Evolutionary conservation across 352 stramenopile species (phyloP).

Genomic region (Phytopythium montanum): DNA sequence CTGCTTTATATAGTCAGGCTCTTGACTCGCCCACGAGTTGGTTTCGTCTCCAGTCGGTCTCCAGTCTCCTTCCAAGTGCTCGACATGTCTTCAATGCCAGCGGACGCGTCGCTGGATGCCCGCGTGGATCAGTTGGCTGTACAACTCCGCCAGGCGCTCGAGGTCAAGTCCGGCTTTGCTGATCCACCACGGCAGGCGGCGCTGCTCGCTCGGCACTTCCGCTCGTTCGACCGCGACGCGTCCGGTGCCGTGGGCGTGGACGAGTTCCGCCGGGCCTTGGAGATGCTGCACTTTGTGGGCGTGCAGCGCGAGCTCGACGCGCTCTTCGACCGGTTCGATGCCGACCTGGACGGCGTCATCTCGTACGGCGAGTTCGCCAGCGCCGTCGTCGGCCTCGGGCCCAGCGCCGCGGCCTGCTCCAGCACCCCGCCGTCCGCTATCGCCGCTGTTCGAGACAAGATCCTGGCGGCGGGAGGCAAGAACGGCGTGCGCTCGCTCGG

Average conservation of each 20-base stretch:
- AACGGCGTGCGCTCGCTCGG: conserved; percentile 71
- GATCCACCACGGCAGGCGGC: conserved; percentile 45
- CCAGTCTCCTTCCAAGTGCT: neutral
- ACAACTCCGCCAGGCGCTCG: conserved; percentile 58
- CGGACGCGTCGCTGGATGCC: conserved; percentile 21
- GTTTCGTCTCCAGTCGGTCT: neutral
- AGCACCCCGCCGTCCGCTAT: conserved; percentile 30
- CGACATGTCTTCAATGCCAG: neutral
- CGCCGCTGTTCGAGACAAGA: conserved; percentile 38
- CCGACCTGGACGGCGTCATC: conserved; percentile 72
- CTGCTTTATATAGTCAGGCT: neutral
- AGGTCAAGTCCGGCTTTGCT: conserved; percentile 73
- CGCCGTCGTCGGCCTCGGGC: conserved; percentile 34
- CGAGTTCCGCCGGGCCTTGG: conserved; percentile 85
- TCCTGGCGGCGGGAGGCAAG: conserved; percentile 59
- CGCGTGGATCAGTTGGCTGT: conserved; percentile 48
- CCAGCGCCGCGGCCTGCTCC: neutral
- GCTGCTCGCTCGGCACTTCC: conserved; percentile 68
- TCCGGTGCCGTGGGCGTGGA: conserved; percentile 82
- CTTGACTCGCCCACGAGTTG: neutral
- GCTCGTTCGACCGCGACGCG: conserved; percentile 65
- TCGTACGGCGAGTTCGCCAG: conserved; percentile 74
- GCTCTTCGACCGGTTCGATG: conserved; percentile 89
- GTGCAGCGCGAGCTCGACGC: conserved; percentile 81
- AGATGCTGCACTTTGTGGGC: conserved; percentile 87